phyloP scores from a whole-genome alignment of 129 eudicot species.

The Glebionis coronaria region DNA sequence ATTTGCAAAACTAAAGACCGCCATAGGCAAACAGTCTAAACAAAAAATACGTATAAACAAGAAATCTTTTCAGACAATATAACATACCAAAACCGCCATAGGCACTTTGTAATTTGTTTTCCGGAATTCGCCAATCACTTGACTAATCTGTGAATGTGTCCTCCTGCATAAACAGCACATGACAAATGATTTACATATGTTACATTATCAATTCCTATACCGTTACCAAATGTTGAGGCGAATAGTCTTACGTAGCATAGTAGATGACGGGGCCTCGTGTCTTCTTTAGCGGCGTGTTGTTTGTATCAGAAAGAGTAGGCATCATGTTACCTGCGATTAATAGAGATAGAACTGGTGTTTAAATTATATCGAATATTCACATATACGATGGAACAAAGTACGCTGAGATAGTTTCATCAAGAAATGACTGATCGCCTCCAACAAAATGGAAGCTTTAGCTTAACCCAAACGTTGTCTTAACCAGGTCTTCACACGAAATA shows the following conservation, averaged over 20 bases:
- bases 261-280: too few species aligned
- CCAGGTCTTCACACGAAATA: slow-evolving; percentile 1
- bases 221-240: too few species aligned
- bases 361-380: too few species aligned
- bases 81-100: slow-evolving; percentile 85
- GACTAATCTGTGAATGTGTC: slow-evolving; percentile 88
- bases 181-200: background rate
- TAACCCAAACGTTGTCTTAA: background rate
- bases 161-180: slow-evolving; percentile 51
- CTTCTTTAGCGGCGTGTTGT: too few species aligned
- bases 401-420: too few species aligned
- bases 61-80: too few species aligned
- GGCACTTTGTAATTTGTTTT: slow-evolving; percentile 84
- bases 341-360: too few species aligned
- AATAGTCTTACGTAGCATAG: too few species aligned
- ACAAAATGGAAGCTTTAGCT: background rate
- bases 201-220: too few species aligned
- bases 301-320: too few species aligned
- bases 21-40: slow-evolving; percentile 14
- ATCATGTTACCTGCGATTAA: too few species aligned
- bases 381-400: too few species aligned
- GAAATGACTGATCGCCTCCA: background rate
- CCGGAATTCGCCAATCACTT: slow-evolving; percentile 77
- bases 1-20: background rate
- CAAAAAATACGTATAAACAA: background rate